These are phyloP conservation scores for Prinsepia uniflora DNA, from an alignment of 306 rosid species.

Conservation along the genomic window DNA sequence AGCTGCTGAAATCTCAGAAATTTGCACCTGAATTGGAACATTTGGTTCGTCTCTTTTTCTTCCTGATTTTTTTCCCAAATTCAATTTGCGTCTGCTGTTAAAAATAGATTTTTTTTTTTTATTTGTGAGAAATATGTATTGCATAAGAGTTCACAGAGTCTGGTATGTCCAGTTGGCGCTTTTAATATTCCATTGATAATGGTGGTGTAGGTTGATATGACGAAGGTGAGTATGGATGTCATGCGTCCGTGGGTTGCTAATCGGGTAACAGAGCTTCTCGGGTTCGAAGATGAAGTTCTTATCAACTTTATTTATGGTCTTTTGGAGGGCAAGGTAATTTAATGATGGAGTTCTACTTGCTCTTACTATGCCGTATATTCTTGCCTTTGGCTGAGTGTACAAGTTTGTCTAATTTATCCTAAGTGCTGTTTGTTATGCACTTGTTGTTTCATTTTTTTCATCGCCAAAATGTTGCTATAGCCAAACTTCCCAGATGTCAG, in stretches of 20 bases:
- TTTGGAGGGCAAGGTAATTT: constrained; percentile 82
- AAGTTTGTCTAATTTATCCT: neutral
- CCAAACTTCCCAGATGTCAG: constrained; percentile 1
- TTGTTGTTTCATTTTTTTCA: neutral
- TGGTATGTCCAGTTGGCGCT: neutral
- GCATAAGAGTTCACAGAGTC: neutral
- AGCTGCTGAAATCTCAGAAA: constrained; percentile 91
- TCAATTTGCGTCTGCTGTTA: neutral
- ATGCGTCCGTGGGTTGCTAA: constrained; percentile 87
- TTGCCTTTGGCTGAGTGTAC: neutral
- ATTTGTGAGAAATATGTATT: constrained; percentile 15
- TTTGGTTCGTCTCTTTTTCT: constrained; percentile 49
- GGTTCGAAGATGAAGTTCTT: constrained; percentile 97
- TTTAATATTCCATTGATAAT: constrained; percentile 18
- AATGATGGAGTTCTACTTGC: neutral
- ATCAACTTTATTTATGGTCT: constrained; percentile 91
- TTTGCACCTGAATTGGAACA: constrained; percentile 92
- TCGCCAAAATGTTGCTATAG: neutral
- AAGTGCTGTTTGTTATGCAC: neutral
- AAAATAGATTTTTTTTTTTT: neutral
- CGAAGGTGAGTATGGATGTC: constrained; percentile 90
- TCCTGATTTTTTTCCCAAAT: neutral
- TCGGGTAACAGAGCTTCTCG: constrained; percentile 88
- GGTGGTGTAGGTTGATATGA: constrained; percentile 67
- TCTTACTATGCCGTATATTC: neutral